Percentiles rank a stretch among this genome's conserved stretches.
Conservation (phyloP, 2,329 filamentous ascomycete species). For the Anisogramma anomala region DNA sequence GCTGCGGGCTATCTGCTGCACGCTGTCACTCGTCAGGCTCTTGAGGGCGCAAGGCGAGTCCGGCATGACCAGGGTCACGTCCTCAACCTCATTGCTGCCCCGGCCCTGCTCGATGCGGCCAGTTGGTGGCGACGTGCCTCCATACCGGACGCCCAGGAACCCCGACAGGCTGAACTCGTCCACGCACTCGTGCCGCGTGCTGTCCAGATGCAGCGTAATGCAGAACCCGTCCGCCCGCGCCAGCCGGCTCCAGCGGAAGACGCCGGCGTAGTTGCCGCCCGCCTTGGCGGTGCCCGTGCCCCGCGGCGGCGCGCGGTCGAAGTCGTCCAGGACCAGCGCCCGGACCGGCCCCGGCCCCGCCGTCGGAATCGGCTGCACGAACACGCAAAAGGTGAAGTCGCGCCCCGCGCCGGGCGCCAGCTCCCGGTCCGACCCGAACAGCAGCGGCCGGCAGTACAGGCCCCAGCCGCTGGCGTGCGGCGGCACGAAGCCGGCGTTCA, state of each 20-base stretch:
- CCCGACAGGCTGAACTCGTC: conserved; percentile 34
- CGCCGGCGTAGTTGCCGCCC: conserved; percentile 60
- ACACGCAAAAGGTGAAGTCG: conserved; percentile 52
- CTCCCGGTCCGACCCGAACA: conserved; percentile 54
- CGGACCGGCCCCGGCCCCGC: conserved; percentile 42
- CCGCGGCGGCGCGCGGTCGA: conserved; percentile 55
- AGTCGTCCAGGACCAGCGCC: conserved; percentile 55
- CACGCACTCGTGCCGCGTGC: conserved; percentile 48
- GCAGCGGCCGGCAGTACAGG: conserved; percentile 56
- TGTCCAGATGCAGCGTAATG: conserved; percentile 58
- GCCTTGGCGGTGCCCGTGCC: conserved; percentile 57
- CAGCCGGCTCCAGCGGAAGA: conserved; percentile 48
- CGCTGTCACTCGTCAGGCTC: not conserved
- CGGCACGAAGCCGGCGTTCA: conserved; percentile 57
- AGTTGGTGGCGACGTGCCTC: too few species aligned
- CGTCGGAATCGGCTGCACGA: conserved; percentile 55
- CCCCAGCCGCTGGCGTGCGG: conserved; percentile 50
- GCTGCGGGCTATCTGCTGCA: not conserved
- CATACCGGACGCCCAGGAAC: not conserved
- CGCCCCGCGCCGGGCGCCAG: conserved; percentile 51
- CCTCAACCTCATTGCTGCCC: not conserved
- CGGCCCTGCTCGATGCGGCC: too few species aligned
- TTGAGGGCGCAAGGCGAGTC: not conserved
- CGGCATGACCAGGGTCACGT: not conserved
- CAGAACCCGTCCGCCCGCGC: conserved; percentile 51